Conservation (phyloP, 495 filamentous ascomycete species). For the Trichocladium uniseriatum region DNA sequence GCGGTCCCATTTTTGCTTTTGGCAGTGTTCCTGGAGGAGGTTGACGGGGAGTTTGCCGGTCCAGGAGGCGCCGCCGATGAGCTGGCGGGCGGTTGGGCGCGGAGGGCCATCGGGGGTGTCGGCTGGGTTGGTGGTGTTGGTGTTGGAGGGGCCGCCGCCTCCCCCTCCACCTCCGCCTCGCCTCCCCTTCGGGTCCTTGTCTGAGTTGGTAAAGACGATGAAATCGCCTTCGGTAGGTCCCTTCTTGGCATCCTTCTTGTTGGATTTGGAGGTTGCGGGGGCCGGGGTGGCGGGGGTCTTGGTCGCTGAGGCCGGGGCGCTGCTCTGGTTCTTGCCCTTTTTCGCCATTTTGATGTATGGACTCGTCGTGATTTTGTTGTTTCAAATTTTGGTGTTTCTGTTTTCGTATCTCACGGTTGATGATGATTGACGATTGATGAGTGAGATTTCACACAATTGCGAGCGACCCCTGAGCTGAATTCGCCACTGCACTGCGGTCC, state of each 20-base stretch:
- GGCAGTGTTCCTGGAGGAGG: conserved; percentile 85
- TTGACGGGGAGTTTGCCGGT: conserved; percentile 93
- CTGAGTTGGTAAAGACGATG: conserved; percentile 58
- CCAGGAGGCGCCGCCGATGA: conserved; percentile 95
- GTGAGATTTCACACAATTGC: not conserved
- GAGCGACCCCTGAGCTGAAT: not conserved
- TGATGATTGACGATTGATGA: not conserved
- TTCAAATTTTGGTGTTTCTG: not conserved
- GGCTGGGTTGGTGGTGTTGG: conserved; percentile 9
- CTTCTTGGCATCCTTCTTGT: conserved; percentile 28
- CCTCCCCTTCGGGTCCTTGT: conserved; percentile 42
- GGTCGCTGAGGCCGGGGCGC: conserved; percentile 17
- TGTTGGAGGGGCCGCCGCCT: conserved; percentile 23
- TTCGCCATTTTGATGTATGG: conserved; percentile 33
- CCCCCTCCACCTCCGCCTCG: conserved; percentile 44
- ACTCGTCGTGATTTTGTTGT: no score
- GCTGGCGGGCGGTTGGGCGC: conserved; percentile 69
- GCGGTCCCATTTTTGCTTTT: conserved; percentile 90
- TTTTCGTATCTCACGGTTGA: not conserved
- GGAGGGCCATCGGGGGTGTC: conserved; percentile 46
- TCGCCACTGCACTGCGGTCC: conserved; percentile 2
- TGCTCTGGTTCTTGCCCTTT: conserved; percentile 40
- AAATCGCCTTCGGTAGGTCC: conserved; percentile 47
- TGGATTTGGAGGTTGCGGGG: conserved; percentile 19
- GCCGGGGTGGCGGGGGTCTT: conserved; percentile 15